Evolutionary conservation across 2,329 filamentous ascomycete species (phyloP).

Genomic region (Acrodontium crateriforme): DNA sequence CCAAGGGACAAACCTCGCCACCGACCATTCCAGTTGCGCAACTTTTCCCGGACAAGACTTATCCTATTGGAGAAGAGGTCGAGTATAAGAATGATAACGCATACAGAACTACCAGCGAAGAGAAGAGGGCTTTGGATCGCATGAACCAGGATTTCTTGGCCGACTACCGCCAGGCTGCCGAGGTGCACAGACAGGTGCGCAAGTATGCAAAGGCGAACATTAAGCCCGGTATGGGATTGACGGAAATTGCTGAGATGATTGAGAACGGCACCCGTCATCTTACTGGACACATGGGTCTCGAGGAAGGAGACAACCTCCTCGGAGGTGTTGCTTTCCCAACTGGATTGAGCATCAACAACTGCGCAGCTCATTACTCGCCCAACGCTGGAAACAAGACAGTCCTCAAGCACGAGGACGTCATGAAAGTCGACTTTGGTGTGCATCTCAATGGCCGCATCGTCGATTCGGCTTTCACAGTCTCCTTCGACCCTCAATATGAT

Average conservation of each 20-base stretch:
- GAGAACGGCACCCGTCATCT: slow-evolving; percentile 41
- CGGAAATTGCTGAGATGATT: slow-evolving; percentile 38
- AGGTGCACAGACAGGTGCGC: slow-evolving; percentile 42
- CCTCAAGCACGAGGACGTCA: slow-evolving; percentile 59
- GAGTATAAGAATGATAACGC: slow-evolving; percentile 32
- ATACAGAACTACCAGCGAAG: slow-evolving; percentile 33
- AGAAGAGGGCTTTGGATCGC: slow-evolving; percentile 30
- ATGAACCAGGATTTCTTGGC: slow-evolving; percentile 36
- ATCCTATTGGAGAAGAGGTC: slow-evolving; percentile 34
- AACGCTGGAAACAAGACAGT: slow-evolving; percentile 52
- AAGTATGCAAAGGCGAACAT: slow-evolving; percentile 35
- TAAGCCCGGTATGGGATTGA: slow-evolving; percentile 37
- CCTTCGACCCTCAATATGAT: slow-evolving; percentile 63
- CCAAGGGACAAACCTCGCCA: slow-evolving; percentile 30
- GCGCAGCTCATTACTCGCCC: slow-evolving; percentile 43
- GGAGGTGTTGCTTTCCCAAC: slow-evolving; percentile 44
- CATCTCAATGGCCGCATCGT: slow-evolving; percentile 71
- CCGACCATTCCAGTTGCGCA: slow-evolving; percentile 33
- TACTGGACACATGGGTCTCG: slow-evolving; percentile 37
- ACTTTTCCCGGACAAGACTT: slow-evolving; percentile 32
- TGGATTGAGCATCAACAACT: slow-evolving; percentile 40
- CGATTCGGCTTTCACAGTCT: slow-evolving; percentile 67
- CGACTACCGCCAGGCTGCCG: slow-evolving; percentile 43
- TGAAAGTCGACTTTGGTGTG: slow-evolving; percentile 74
- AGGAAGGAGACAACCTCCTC: slow-evolving; percentile 36